Evolutionary conservation across 305 asterid genomes (phyloP), one percentile per base, ranked within the genome.

Genomic region (Fraxinus platypoda): DNA sequence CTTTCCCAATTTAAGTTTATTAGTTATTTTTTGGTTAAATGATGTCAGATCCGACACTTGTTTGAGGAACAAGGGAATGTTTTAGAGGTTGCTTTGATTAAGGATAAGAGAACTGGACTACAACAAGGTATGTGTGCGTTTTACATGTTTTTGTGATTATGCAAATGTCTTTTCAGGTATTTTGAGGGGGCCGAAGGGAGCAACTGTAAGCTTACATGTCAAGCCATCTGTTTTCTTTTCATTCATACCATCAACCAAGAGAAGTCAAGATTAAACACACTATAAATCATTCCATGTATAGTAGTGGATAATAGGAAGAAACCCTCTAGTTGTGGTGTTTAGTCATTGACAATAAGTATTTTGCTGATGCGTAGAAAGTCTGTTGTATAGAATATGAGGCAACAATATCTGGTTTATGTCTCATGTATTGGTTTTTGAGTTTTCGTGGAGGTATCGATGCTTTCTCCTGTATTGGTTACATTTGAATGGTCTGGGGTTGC

Each of bases 51-150:
- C 74, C 98, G 94, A 78, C 99, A 97, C 75, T 81, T 88, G 83
- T 96, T 96, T 87, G 98, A 92, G 77, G 89, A 91, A 78, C 97
- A 96, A 76, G 99, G 99, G 75, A 86, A 54, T 25, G 98, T 96
- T 83, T 78, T 96, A 79, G 99, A 96, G 90, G 98, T 96, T 86
- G 99, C 98, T 85, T 83, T 94, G 88, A 96, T 96, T 84, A 94
- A 88, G 90, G 98, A 96, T 86, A 96, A 91, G 92, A 92, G 94
- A 87, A 94, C 98, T 64, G 99, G 98, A 70, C 94, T 89, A 80
- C 99, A 93, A 80, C 99, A 96, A 96, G 99, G 99, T 96, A 90
- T 87, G 95, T 88, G 70, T 46, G 31, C 75, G 54, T 75, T 77
- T 82, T 73, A 73, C 78, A 2, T 81, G 33, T 57, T 38, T 83